Evolutionary conservation across 495 filamentous ascomycete species (phyloP).

Genomic region (Xylaria acuta): DNA sequence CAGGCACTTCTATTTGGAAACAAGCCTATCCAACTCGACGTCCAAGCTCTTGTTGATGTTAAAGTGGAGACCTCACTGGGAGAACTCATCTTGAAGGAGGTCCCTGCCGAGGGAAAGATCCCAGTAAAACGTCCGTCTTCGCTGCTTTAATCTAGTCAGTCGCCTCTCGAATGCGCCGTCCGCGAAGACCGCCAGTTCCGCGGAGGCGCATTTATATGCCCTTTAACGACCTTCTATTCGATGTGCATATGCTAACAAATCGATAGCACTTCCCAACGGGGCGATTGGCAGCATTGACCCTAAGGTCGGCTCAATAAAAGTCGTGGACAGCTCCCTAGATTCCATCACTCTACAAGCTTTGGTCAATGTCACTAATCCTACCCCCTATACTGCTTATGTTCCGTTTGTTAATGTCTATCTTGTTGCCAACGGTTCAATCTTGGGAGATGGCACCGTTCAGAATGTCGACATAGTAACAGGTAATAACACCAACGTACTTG

Average conservation of each 20-base stretch:
- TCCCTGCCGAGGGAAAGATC: constrained; percentile 85
- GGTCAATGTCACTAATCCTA: constrained; percentile 89
- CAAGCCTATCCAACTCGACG: constrained; percentile 65
- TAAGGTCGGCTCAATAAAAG: constrained; percentile 65
- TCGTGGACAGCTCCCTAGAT: constrained; percentile 71
- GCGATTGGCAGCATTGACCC: constrained; percentile 61
- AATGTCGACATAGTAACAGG: constrained; percentile 69
- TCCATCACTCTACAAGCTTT: constrained; percentile 70
- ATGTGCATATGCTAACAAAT: constrained; percentile 33
- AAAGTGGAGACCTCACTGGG: constrained; percentile 81
- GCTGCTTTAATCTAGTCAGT: constrained; percentile 59
- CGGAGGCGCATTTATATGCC: constrained; percentile 27
- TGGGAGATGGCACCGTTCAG: constrained; percentile 73
- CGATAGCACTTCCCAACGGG: constrained; percentile 46
- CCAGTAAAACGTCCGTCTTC: constrained; percentile 80
- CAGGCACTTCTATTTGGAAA: constrained; percentile 76
- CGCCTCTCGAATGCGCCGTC: constrained; percentile 35
- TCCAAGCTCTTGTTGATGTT: constrained; percentile 85
- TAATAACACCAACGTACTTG: constrained; percentile 70
- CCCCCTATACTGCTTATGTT: constrained; percentile 77
- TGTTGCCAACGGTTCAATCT: constrained; percentile 70
- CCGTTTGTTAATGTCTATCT: constrained; percentile 81
- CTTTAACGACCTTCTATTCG: constrained; percentile 29
- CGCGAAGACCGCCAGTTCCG: constrained; percentile 28
- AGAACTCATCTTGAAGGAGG: constrained; percentile 73